These are phyloP conservation scores for Brettanomyces sp. DNA, from an alignment of 805 yeast genomes.

Conservation along the genomic window DNA sequence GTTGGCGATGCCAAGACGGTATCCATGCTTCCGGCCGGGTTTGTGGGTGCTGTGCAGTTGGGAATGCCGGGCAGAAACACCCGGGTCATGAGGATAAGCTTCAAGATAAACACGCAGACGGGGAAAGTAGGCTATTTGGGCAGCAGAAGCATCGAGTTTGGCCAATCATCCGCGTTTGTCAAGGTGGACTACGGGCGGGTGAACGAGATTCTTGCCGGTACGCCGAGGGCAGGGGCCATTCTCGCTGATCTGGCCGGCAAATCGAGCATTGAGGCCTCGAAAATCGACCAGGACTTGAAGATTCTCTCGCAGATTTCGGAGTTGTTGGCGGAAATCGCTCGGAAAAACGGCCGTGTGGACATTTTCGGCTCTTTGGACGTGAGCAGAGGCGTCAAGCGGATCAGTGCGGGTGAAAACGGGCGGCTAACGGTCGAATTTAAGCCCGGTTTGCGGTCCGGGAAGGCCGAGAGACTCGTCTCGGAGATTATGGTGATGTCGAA, in stretches of 20 bases:
- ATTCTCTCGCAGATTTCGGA: conserved; percentile 25
- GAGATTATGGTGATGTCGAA: conserved; percentile 82
- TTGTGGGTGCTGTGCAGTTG: conserved; percentile 33
- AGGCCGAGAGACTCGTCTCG: conserved; percentile 60
- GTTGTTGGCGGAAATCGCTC: conserved; percentile 23
- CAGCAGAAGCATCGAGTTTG: conserved; percentile 28
- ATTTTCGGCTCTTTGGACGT: conserved; percentile 13
- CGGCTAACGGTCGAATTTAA: conserved; percentile 16
- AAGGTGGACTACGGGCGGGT: conserved; percentile 58
- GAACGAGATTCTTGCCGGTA: conserved; percentile 35
- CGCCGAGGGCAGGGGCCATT: conserved; percentile 2
- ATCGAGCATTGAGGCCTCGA: conserved; percentile 1
- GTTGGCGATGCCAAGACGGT: conserved; percentile 33
- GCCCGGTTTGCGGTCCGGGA: conserved; percentile 3
- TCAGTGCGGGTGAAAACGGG: conserved; percentile 15
- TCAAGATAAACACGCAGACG: conserved; percentile 21
- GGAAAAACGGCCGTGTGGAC: conserved; percentile 27
- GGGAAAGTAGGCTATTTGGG: conserved; percentile 9
- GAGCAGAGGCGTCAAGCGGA: conserved; percentile 14
- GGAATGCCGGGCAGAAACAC: conserved; percentile 36
- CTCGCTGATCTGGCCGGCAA: conserved; percentile 5
- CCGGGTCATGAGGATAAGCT: conserved; percentile 37
- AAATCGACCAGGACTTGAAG: conserved; percentile 26
- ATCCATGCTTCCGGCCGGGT: conserved; percentile 56
- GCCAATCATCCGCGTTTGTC: conserved; percentile 36